A percentile compares a stretch with the other conserved stretches of the same genome.
Conservation (phyloP, 129 eudicot species). For the Escallonia herrerae region DNA sequence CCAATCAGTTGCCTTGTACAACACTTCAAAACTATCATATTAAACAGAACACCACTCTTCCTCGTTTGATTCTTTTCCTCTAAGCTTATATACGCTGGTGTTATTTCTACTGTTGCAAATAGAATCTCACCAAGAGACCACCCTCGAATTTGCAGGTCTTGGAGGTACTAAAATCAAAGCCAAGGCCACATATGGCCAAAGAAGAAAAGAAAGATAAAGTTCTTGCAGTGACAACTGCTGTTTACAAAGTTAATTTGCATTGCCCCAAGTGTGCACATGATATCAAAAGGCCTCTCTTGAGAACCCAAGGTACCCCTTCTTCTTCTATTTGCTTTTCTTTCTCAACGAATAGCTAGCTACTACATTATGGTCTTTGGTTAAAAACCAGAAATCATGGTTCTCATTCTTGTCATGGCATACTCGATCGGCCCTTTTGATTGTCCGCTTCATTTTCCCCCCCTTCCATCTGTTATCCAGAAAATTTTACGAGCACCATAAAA, state of each 20-base stretch:
- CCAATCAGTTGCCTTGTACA: slow-evolving; percentile 33
- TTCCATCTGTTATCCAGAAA: too few species aligned
- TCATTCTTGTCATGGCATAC: neutral
- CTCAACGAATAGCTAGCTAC: neutral
- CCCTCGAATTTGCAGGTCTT: neutral
- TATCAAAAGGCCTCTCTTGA: slow-evolving; percentile 64
- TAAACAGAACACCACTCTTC: slow-evolving; percentile 2
- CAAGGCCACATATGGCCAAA: slow-evolving; percentile 22
- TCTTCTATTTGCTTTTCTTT: neutral
- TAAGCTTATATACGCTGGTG: neutral
- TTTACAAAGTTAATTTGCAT: slow-evolving; percentile 72
- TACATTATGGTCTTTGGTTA: too few species aligned
- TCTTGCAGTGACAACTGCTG: slow-evolving; percentile 35
- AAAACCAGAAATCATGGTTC: neutral
- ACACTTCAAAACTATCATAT: slow-evolving; percentile 4
- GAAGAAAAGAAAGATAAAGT: slow-evolving; percentile 39
- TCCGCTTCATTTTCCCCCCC: neutral
- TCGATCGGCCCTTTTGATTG: neutral
- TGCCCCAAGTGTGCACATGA: slow-evolving; percentile 93
- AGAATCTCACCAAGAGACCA: neutral
- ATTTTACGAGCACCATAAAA: too few species aligned
- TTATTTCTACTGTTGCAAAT: neutral
- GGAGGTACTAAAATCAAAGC: neutral
- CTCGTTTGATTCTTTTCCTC: slow-evolving; percentile 1
- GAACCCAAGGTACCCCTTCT: slow-evolving; percentile 47